These are phyloP conservation scores for Leccinum olivaceopallidum DNA, from an alignment of 768 basidiomycete genomes.

Conservation along the genomic window DNA sequence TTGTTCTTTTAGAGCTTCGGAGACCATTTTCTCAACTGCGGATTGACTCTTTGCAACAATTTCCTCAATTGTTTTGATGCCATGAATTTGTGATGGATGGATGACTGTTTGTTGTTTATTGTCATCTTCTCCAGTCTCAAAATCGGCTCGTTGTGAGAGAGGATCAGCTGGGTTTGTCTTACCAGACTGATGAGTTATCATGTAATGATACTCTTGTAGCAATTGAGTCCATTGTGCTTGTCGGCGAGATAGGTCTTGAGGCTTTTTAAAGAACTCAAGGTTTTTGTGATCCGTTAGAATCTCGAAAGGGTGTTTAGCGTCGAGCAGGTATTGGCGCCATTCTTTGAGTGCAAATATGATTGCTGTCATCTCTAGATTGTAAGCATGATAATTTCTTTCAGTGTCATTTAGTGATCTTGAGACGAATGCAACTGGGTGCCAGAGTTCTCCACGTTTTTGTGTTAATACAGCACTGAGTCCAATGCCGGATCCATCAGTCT, in stretches of 20 bases:
- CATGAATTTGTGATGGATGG: too few relatives aligned
- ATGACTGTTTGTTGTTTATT: not conserved
- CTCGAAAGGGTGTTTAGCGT: constrained; percentile 2
- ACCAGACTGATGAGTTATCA: not conserved
- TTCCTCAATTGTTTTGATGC: too few relatives aligned
- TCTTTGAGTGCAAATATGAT: not conserved
- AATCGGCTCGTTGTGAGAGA: not conserved
- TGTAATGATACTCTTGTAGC: not conserved
- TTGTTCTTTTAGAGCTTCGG: too few relatives aligned
- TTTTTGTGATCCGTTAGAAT: constrained; percentile 41
- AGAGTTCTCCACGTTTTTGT: not conserved
- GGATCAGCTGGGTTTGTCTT: not conserved
- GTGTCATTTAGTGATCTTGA: fast-evolving
- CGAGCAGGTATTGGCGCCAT: constrained; percentile 8
- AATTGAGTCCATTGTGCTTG: not conserved
- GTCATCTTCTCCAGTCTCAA: not conserved
- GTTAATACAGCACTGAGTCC: not conserved
- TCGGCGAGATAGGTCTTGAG: not conserved
- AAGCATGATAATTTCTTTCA: constrained; percentile 6
- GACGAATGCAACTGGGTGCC: not conserved
- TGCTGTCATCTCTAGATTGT: not conserved
- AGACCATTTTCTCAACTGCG: too few relatives aligned
- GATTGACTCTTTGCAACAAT: too few relatives aligned
- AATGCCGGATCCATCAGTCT: not conserved
- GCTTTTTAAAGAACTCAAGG: constrained; percentile 36